A percentile compares a stretch with the other conserved stretches of the same genome.
phyloP scores from a whole-genome alignment of 352 stramenopile genomes.

The Phytophthora pinifolia region DNA sequence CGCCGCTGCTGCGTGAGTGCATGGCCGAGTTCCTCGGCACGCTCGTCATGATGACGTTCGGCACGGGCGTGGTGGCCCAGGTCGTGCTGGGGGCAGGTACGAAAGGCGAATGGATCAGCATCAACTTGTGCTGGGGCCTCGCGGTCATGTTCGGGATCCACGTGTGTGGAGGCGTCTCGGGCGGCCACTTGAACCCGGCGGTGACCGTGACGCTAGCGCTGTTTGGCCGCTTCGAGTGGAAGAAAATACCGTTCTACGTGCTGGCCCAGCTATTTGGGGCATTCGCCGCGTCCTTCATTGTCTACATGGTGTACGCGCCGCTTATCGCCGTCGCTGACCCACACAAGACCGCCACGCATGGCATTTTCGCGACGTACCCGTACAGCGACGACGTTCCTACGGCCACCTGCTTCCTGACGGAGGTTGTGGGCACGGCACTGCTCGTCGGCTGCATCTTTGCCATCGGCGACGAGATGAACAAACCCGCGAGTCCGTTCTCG shows the following conservation, averaged over 20 bases:
- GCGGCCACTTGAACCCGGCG: slow-evolving; percentile 58
- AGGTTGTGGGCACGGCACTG: slow-evolving; percentile 59
- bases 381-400: slow-evolving; percentile 39
- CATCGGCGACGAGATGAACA: slow-evolving; percentile 56
- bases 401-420: slow-evolving; percentile 55
- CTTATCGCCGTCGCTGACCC: slow-evolving; percentile 44
- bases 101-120: slow-evolving; percentile 60
- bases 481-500: slow-evolving; percentile 42
- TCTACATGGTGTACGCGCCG: slow-evolving; percentile 54
- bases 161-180: slow-evolving; percentile 40
- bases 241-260: slow-evolving; percentile 29
- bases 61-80: slow-evolving; percentile 56
- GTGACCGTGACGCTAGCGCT: slow-evolving; percentile 52
- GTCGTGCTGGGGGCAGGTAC: slow-evolving; percentile 45
- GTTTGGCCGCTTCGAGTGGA: slow-evolving; percentile 47
- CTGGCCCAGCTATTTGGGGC: slow-evolving; percentile 41
- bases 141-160: slow-evolving; percentile 64
- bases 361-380: slow-evolving; percentile 58
- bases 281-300: slow-evolving; percentile 37
- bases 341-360: slow-evolving; percentile 35
- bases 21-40: slow-evolving; percentile 63
- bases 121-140: slow-evolving; percentile 60
- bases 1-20: slow-evolving; percentile 52
- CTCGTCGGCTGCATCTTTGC: slow-evolving; percentile 56
- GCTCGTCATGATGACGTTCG: slow-evolving; percentile 58